Base-by-base conservation (phyloP, 371 early-diverging fungal genomes). In the Dichotomocladium elegans region DNA sequence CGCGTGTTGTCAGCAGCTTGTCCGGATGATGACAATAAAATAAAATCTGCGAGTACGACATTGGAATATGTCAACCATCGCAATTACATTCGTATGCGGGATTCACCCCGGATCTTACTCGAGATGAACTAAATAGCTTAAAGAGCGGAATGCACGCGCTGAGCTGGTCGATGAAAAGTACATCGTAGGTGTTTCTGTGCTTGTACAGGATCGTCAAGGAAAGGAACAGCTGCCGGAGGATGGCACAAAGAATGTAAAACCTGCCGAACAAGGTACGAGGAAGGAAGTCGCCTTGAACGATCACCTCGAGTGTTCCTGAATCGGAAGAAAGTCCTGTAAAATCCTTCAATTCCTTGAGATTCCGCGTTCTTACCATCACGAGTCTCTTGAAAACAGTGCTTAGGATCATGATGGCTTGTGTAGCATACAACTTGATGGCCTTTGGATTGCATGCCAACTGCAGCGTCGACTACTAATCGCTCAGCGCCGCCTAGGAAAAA, bases 1-100 rank as follows among this genome's bases (percentile, higher is more conserved):
- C 77, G 3, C 89, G 82, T 40, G 69, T 67, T 12, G 92, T 81
- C 45, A 92, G 68, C 15, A 94, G 77, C 60, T 90, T 87, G 61
- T 98, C 98, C 0, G 98, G 98, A 63, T 92, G 95, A 58, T 98
- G 98, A 65, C 98, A 95, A 64, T 98, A 98, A 70, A 96, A 98
- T 26, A 96, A 67, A 8, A 96, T 79, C 74, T 85, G 69, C 1
- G 34, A 33, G 34, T 37, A 37, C 37, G 17, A 37, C 34, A 33
- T 33, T 33, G n/a, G 10, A 10, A 10, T n/a, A n/a, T n/a, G n/a
- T n/a, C n/a, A n/a, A n/a, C n/a, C n/a, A n/a, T n/a, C n/a, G n/a
- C n/a, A n/a, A n/a, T n/a, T n/a, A n/a, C n/a, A n/a, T n/a, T n/a
- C n/a, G n/a, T n/a, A n/a, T n/a, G n/a, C n/a, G n/a, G n/a, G 1